Evolutionary conservation across 148 eudicot species (phyloP), one percentile per base, ranked within the genome.

Genomic region (Fagopyrum esculentum): DNA sequence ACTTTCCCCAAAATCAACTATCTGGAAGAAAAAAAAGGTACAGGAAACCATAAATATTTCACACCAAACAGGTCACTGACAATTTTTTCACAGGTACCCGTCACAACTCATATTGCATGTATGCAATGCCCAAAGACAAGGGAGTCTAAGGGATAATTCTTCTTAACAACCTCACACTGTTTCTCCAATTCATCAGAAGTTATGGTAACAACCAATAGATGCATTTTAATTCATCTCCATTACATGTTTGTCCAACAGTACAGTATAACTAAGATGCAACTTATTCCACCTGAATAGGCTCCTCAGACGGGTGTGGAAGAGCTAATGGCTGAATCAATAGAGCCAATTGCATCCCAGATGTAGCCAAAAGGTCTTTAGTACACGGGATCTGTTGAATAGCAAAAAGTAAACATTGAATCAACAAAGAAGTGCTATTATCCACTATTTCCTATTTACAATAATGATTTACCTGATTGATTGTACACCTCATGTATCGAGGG

Each of bases 281-380:
- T 47, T 47, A 47, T 9, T 35, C 40, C 84, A 94, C 97, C 79
- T 92, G 96, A 73, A 94, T 86, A 69, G 92, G 89, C 72, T 94
- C 98, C 83, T 94, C 98, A 43, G 96, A 90, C 44, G 98, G 96
- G 83, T 94, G 96, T 69, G 96, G 97, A 76, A 94, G 90, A 13
- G 97, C 98, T 70, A 94, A 84, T 56, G 98, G 98, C 85, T 94
- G 98, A 54, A 94, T 97, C 86, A 94, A 80, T 75, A 94, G 76
- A 79, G 98, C 89, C 86, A 94, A 82, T 83, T 94, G 98, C 98
- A 94, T 90, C 78, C 96, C 97, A 71, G 98, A 94, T 68, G 98
- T 94, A 15, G 79, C 87, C 84, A 94, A 81, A 84, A 91, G 90
- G 80, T 94, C 98, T 26, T 80, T 80, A 73, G 97, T 92, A 82